A percentile compares a stretch with the other conserved stretches of the same genome.
Evolutionary conservation across 2,329 filamentous ascomycete genomes (phyloP).

Genomic region (Aspergillus proliferans): DNA sequence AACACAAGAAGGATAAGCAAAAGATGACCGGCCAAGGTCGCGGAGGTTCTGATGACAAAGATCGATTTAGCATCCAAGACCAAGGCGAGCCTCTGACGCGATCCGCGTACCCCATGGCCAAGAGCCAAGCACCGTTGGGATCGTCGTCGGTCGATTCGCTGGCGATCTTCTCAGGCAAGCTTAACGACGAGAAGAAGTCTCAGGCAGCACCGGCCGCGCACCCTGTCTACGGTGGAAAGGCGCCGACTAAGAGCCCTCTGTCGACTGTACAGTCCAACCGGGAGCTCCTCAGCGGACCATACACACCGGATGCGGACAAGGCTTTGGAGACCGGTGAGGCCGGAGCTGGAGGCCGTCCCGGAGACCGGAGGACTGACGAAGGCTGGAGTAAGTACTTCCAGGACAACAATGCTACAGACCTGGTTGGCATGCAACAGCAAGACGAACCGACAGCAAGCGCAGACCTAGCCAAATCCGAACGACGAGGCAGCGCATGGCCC

Average conservation of each 20-base stretch:
- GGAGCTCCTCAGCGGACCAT: conserved; percentile 16
- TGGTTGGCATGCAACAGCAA: conserved; percentile 19
- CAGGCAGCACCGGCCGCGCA: conserved; percentile 18
- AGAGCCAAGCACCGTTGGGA: conserved; percentile 32
- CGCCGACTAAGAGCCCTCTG: conserved; percentile 20
- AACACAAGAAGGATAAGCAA: conserved; percentile 51
- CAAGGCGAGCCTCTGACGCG: conserved; percentile 38
- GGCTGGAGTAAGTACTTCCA: conserved; percentile 47
- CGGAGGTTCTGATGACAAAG: conserved; percentile 51
- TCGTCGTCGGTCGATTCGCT: conserved; percentile 33
- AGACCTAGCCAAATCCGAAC: conserved; percentile 28
- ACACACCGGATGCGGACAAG: conserved; percentile 12
- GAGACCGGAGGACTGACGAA: conserved; percentile 40
- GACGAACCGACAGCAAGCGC: conserved; percentile 22
- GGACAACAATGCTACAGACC: conserved; percentile 23
- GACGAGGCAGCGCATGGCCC: conserved; percentile 37
- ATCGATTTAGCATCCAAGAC: conserved; percentile 44
- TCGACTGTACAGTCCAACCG: conserved; percentile 26
- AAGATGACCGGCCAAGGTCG: conserved; percentile 43
- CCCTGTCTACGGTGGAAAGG: conserved; percentile 14
- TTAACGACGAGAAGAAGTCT: conserved; percentile 25
- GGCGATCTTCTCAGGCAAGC: conserved; percentile 36
- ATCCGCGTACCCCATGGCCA: conserved; percentile 41
- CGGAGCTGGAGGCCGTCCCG: conserved; percentile 15
- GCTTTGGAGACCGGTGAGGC: conserved; percentile 11